Evolutionary conservation across 306 rosid species (phyloP).

Genomic region (Gastrolobium bilobum): DNA sequence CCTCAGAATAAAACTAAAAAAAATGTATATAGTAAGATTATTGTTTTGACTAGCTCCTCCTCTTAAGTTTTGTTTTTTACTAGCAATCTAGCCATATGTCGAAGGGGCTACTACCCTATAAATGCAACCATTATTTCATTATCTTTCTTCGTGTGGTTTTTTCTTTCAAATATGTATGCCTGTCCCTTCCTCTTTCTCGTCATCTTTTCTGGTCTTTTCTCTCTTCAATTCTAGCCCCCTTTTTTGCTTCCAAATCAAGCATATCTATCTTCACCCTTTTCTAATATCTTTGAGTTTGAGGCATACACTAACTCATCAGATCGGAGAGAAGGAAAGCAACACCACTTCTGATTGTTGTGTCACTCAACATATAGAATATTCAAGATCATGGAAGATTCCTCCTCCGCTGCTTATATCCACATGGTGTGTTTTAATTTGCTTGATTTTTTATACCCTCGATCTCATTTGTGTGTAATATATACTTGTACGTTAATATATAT

Average conservation of each 20-base stretch:
- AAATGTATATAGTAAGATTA: too few relatives aligned
- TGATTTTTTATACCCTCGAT: neutral
- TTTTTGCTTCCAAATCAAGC: neutral
- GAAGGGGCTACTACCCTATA: neutral
- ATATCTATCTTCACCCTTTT: neutral
- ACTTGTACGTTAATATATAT: too few relatives aligned
- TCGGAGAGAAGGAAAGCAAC: neutral
- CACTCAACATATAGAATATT: neutral
- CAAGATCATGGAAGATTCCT: slow-evolving; percentile 60
- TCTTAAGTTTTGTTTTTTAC: too few relatives aligned
- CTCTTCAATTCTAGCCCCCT: slow-evolving; percentile 3
- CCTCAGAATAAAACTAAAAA: too few relatives aligned
- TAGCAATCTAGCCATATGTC: too few relatives aligned
- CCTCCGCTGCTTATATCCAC: slow-evolving; percentile 82
- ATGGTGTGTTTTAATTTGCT: slow-evolving; percentile 58
- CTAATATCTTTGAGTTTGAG: neutral
- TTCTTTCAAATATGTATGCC: neutral
- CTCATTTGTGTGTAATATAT: neutral
- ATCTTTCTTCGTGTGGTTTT: slow-evolving; percentile 4
- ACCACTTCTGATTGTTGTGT: neutral
- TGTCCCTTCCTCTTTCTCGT: neutral
- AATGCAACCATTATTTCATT: slow-evolving; percentile 36
- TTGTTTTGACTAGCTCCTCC: too few relatives aligned
- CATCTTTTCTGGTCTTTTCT: slow-evolving; percentile 3
- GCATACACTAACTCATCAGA: neutral